Percentiles rank a stretch among this genome's conserved stretches.
Evolutionary conservation across 139 green algal genomes (phyloP).

Genomic region (Micromonas commoda): DNA sequence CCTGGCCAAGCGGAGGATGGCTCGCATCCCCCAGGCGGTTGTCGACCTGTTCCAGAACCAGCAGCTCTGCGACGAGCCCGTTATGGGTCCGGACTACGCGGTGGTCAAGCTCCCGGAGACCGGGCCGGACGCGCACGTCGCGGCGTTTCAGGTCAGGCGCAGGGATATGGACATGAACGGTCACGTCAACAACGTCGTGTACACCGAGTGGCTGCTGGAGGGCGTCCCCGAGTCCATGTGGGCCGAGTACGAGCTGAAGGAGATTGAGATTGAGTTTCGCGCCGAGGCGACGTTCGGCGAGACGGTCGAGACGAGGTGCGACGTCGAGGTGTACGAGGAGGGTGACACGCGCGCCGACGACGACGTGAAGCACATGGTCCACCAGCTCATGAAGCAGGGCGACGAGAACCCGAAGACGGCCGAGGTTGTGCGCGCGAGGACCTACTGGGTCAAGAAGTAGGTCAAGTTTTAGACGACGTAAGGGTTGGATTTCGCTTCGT

Average conservation of each 20-base stretch:
- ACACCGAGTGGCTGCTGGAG: constrained; percentile 86
- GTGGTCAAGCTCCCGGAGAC: constrained; percentile 16
- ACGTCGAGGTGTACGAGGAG: too few relatives aligned
- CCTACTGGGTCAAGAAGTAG: too few relatives aligned
- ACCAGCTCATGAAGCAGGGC: too few relatives aligned
- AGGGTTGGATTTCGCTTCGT: too few relatives aligned
- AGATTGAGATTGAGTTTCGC: constrained; percentile 88
- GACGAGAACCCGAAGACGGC: too few relatives aligned
- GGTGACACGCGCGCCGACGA: too few relatives aligned
- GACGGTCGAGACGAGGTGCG: constrained; percentile 47
- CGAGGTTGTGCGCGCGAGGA: too few relatives aligned
- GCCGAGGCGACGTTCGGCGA: constrained; percentile 71
- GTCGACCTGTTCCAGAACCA: not conserved
- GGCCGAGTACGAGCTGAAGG: constrained; percentile 48
- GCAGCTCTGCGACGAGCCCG: not conserved
- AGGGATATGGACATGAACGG: constrained; percentile 95
- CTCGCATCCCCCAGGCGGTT: not conserved
- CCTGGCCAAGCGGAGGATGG: constrained; percentile 4
- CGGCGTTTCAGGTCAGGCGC: too few relatives aligned
- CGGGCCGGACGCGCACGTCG: too few relatives aligned
- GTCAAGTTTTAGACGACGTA: too few relatives aligned
- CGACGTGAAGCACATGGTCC: too few relatives aligned
- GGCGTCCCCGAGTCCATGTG: constrained; percentile 58
- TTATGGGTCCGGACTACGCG: constrained; percentile 10
- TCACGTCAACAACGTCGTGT: constrained; percentile 97